These are phyloP conservation scores for Colletotrichum spinosum DNA, from an alignment of 2,329 filamentous ascomycete genomes.

Conservation along the genomic window DNA sequence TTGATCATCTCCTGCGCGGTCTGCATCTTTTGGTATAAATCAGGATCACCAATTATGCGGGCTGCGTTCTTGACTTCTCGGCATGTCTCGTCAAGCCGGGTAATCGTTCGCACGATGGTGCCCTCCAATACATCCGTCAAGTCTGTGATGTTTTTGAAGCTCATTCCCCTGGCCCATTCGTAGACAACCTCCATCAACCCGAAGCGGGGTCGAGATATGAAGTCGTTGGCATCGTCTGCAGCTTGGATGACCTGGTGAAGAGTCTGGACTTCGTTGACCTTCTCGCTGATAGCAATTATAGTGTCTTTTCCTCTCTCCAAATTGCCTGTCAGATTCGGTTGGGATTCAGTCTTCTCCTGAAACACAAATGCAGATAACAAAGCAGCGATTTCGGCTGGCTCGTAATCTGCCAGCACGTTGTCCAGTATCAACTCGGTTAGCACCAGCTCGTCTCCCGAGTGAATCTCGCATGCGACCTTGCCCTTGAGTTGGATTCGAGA, in stretches of 20 bases:
- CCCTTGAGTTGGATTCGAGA: conserved; percentile 94
- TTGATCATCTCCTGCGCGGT: conserved; percentile 98
- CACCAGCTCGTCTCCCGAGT: conserved; percentile 95
- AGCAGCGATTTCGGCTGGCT: conserved; percentile 95
- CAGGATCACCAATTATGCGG: conserved; percentile 92
- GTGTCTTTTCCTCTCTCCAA: conserved; percentile 86
- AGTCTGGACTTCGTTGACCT: conserved; percentile 90
- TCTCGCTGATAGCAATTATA: conserved; percentile 91
- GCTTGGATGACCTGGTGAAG: conserved; percentile 92
- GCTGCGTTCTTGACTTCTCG: conserved; percentile 98
- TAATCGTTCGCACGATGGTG: conserved; percentile 96
- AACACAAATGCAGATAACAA: conserved; percentile 96
- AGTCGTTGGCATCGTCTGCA: conserved; percentile 91
- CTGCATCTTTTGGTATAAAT: conserved; percentile 96
- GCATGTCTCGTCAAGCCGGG: conserved; percentile 93
- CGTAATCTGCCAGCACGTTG: conserved; percentile 94
- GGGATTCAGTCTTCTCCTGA: conserved; percentile 91
- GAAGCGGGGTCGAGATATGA: conserved; percentile 87
- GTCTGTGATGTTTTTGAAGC: conserved; percentile 96
- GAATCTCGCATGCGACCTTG: conserved; percentile 98
- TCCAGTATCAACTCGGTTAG: conserved; percentile 96
- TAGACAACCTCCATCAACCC: conserved; percentile 98
- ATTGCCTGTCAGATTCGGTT: conserved; percentile 83
- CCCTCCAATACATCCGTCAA: conserved; percentile 97
- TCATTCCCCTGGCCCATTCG: conserved; percentile 98